Percentiles rank a stretch among this genome's conserved stretches.
These are phyloP conservation scores for Populus euphratica DNA, from an alignment of 345 rosid genomes.

Conservation along the genomic window DNA sequence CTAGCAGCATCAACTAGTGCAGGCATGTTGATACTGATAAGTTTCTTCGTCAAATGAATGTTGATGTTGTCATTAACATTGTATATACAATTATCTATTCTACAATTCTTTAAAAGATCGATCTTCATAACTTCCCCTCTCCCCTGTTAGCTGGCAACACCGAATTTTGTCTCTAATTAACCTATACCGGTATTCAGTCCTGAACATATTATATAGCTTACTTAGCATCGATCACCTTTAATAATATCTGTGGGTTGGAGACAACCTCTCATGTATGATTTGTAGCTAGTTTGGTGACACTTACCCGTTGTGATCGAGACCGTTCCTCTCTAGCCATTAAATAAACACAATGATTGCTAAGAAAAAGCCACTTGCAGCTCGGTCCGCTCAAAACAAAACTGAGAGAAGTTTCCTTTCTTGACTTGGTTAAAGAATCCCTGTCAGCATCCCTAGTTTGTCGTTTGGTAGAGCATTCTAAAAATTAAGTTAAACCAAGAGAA, in stretches of 20 bases:
- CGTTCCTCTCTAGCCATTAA: background rate
- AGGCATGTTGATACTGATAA: background rate
- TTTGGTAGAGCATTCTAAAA: no score
- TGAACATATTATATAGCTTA: background rate
- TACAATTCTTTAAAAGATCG: background rate
- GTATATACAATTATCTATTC: background rate
- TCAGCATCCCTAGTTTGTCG: background rate
- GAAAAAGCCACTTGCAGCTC: background rate
- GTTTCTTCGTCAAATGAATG: background rate
- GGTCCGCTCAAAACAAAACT: background rate
- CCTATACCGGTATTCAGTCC: background rate
- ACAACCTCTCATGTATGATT: background rate
- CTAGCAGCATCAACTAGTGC: no score
- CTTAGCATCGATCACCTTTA: background rate
- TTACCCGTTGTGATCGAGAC: background rate
- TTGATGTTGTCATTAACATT: background rate
- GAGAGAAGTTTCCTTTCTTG: background rate
- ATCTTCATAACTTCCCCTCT: background rate
- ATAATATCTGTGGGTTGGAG: background rate
- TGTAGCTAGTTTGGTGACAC: background rate
- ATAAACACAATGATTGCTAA: background rate
- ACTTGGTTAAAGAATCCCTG: background rate
- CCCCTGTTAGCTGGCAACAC: background rate
- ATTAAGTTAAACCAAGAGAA: no score
- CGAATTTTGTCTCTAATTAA: background rate